phyloP scores from a whole-genome alignment of 306 rosid species.

The Ammopiptanthus mongolicus region DNA sequence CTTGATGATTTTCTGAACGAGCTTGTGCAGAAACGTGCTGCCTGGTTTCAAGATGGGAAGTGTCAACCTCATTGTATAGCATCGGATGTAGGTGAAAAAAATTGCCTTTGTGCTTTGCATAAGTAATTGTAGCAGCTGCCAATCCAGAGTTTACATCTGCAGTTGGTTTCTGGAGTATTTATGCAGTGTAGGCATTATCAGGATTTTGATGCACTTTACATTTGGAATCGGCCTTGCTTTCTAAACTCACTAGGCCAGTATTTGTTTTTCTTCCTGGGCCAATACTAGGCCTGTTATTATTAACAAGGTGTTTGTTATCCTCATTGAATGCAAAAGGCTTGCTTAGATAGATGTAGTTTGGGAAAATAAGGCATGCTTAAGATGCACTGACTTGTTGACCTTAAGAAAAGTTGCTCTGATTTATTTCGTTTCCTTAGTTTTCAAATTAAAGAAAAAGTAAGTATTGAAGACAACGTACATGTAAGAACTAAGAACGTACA shows the following conservation, averaged over 20 bases:
- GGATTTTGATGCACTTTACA: conserved; percentile 1
- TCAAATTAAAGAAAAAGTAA: too few species aligned
- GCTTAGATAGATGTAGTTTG: not conserved
- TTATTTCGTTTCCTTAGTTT: conserved; percentile 36
- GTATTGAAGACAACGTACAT: too few species aligned
- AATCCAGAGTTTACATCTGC: not conserved
- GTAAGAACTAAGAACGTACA: too few species aligned
- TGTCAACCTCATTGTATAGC: conserved; percentile 36
- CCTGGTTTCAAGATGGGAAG: conserved; percentile 44
- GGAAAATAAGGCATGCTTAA: conserved; percentile 10
- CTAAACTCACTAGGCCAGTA: not conserved
- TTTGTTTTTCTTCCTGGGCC: not conserved
- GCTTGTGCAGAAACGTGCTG: conserved; percentile 32
- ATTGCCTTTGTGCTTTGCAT: conserved; percentile 40
- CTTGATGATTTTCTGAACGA: conserved; percentile 41
- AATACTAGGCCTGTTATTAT: not conserved
- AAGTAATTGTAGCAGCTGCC: conserved; percentile 26
- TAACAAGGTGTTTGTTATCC: not conserved
- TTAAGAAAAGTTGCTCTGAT: not conserved
- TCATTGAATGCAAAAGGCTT: not conserved
- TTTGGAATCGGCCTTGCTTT: not conserved
- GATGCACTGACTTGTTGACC: not conserved
- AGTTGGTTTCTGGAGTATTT: not conserved
- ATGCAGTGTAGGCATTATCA: conserved; percentile 1
- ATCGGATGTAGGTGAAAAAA: conserved; percentile 39